These are phyloP conservation scores for Colletotrichum sp. DNA, from an alignment of 2,329 filamentous ascomycete genomes.

Conservation along the genomic window DNA sequence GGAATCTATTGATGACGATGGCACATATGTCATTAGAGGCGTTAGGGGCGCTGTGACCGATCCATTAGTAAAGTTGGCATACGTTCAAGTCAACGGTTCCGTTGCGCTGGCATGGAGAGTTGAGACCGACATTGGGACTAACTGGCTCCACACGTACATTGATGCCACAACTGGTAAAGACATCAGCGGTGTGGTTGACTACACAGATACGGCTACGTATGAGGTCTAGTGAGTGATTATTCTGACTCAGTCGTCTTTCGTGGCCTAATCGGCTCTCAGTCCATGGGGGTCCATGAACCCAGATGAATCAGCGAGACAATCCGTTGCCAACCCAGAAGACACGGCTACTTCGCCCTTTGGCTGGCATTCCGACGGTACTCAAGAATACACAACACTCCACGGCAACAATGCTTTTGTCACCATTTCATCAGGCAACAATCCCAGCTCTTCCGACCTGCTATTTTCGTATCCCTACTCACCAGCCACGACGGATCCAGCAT, in stretches of 20 bases:
- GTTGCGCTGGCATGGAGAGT: neutral
- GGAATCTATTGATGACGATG: accelerated
- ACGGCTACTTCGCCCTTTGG: conserved; percentile 48
- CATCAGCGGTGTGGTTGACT: neutral
- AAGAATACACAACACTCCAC: conserved; percentile 54
- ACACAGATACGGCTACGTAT: neutral
- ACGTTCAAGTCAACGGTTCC: neutral
- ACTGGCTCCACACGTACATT: neutral
- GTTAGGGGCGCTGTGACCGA: accelerated
- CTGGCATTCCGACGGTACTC: conserved; percentile 55
- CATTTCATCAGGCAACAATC: neutral
- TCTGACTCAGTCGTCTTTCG: accelerated
- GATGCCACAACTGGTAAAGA: neutral
- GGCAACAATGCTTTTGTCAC: conserved; percentile 61
- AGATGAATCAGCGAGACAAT: neutral
- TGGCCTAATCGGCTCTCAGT: neutral
- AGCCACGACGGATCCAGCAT: conserved; percentile 34
- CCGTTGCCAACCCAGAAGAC: neutral
- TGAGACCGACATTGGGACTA: neutral
- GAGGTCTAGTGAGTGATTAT: neutral
- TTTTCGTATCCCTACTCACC: conserved; percentile 34
- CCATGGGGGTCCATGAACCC: neutral
- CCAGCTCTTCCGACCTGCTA: neutral
- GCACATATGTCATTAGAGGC: neutral
- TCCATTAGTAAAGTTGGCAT: neutral